Conservation (phyloP, 495 filamentous ascomycete genomes). For the Baudoinia panamericana region DNA sequence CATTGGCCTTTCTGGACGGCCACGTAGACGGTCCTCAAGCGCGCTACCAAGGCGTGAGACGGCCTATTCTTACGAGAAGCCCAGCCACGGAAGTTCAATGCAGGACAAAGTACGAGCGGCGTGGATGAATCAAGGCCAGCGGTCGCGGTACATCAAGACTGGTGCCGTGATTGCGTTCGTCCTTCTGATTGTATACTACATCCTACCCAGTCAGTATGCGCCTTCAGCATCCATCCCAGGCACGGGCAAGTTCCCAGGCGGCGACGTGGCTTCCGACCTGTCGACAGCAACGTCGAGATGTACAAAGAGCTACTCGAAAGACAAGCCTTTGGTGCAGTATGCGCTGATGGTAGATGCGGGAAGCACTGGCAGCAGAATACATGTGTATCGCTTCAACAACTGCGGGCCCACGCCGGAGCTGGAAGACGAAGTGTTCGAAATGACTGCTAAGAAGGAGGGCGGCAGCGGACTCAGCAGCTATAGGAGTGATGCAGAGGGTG, state of each 20-base stretch:
- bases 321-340: conserved; percentile 92
- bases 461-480: conserved; percentile 81
- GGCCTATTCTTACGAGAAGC: conserved; percentile 36
- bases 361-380: conserved; percentile 92
- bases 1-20: conserved; percentile 4
- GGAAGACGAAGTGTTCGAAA: conserved; percentile 79
- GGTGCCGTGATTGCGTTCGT: conserved; percentile 63
- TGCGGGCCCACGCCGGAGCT: conserved; percentile 91
- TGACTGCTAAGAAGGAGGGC: conserved; percentile 64
- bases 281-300: conserved; percentile 57
- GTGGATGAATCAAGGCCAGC: conserved; percentile 17
- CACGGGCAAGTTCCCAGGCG: conserved; percentile 11
- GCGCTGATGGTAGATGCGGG: conserved; percentile 97
- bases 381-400: conserved; percentile 98
- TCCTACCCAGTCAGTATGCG: conserved; percentile 43
- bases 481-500: conserved; percentile 67
- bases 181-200: conserved; percentile 60
- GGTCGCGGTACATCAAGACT: conserved; percentile 37
- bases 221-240: conserved; percentile 3
- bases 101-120: conserved; percentile 24
- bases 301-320: conserved; percentile 62
- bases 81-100: conserved; percentile 27
- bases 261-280: conserved; percentile 39
- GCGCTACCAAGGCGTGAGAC: conserved; percentile 8
- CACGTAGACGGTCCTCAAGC: conserved; percentile 16